Percentiles rank a stretch among this genome's conserved stretches.
phyloP scores from a whole-genome alignment of 495 filamentous ascomycete species.

The Durotheca rogersii region DNA sequence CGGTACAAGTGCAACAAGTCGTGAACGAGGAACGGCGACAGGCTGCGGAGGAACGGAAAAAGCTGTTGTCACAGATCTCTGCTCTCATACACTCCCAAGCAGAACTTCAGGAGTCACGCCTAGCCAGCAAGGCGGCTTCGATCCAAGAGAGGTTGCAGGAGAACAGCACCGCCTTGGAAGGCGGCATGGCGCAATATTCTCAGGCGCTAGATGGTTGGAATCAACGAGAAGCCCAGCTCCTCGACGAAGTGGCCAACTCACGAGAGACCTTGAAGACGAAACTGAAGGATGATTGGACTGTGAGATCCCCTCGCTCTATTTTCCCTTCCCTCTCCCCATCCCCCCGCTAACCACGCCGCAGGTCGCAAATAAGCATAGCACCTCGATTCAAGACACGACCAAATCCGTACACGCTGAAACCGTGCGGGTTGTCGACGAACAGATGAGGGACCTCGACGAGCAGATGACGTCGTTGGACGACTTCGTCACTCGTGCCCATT shows the following conservation, averaged over 20 bases:
- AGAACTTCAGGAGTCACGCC: constrained; percentile 69
- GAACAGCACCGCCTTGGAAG: constrained; percentile 63
- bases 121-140: constrained; percentile 59
- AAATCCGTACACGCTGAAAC: constrained; percentile 91
- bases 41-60: constrained; percentile 71
- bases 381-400: constrained; percentile 74
- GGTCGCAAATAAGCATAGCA: constrained; percentile 76
- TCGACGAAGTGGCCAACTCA: constrained; percentile 69
- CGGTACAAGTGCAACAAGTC: constrained; percentile 66
- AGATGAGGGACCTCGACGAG: constrained; percentile 78
- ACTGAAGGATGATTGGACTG: constrained; percentile 86
- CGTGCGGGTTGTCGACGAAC: constrained; percentile 82
- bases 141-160: constrained; percentile 64
- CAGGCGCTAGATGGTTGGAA: constrained; percentile 76
- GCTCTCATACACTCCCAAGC: constrained; percentile 70
- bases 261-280: constrained; percentile 73
- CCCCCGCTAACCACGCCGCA: constrained; percentile 42
- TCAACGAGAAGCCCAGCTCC: constrained; percentile 63
- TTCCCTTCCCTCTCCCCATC: not conserved
- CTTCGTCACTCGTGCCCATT: constrained; percentile 80
- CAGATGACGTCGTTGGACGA: constrained; percentile 90
- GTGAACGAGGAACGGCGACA: constrained; percentile 73
- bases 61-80: constrained; percentile 73
- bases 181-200: constrained; percentile 62
- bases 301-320: constrained; percentile 44